Percentiles rank a stretch among this genome's conserved stretches.
Conservation (phyloP, 2,329 filamentous ascomycete species). For the Colletotrichum karsti region DNA sequence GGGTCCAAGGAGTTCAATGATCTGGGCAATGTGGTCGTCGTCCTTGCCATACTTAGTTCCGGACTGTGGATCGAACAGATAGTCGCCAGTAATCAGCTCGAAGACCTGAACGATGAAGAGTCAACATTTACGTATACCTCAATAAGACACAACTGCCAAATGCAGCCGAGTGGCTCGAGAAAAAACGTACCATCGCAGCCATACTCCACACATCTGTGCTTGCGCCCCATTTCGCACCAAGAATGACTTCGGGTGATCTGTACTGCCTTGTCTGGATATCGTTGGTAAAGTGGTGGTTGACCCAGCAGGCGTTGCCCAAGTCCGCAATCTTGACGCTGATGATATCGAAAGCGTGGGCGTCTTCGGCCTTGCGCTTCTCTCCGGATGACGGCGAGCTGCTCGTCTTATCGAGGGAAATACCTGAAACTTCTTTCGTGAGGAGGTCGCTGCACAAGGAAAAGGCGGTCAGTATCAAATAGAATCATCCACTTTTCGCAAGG, state of each 20-base stretch:
- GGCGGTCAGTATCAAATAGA: slow-evolving; percentile 10
- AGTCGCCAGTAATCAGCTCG: slow-evolving; percentile 97
- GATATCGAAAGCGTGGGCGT: slow-evolving; percentile 69
- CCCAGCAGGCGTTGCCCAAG: slow-evolving; percentile 98
- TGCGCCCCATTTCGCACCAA: slow-evolving; percentile 98
- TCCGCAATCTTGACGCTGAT: slow-evolving; percentile 99
- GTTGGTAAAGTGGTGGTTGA: slow-evolving; percentile 98
- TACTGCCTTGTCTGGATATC: slow-evolving; percentile 99
- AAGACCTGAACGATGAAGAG: slow-evolving; percentile 72
- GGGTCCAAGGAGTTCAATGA: slow-evolving; percentile 93
- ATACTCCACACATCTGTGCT: slow-evolving; percentile 99
- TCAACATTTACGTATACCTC: background rate
- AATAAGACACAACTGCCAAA: background rate
- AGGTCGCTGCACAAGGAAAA: slow-evolving; percentile 71
- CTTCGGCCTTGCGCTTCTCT: slow-evolving; percentile 71
- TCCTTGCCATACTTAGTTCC: slow-evolving; percentile 99
- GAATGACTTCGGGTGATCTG: slow-evolving; percentile 93
- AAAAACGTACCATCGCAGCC: slow-evolving; percentile 89
- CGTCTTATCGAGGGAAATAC: slow-evolving; percentile 88
- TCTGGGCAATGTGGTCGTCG: slow-evolving; percentile 98
- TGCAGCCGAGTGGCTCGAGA: background rate
- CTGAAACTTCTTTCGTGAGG: slow-evolving; percentile 90
- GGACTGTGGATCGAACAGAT: slow-evolving; percentile 97
- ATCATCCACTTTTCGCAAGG: background rate
- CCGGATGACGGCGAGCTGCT: slow-evolving; percentile 59